Base-by-base conservation (phyloP, 306 rosid genomes). In the Fagus sylvatica region DNA sequence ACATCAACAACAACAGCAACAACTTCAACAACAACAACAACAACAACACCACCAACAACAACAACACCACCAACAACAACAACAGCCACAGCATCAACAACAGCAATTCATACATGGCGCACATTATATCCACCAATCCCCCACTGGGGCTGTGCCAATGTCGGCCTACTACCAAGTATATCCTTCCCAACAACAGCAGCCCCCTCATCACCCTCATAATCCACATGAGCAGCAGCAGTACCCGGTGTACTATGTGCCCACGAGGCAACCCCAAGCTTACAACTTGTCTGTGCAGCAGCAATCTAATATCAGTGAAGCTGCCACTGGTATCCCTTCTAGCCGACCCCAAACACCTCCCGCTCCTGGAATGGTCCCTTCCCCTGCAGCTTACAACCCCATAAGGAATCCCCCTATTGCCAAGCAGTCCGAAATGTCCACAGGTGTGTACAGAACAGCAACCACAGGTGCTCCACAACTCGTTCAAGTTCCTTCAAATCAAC, bases 141-240 rank as follows among this genome's bases (percentile, higher is more conserved):
- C 93, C 57, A 69, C 87, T 37, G 93, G 89, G 41, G 70, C 87
- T 2, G 62, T 85, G 67, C 90, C 82, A 7, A 73, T 92, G 40
- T 79, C 93, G 11, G 83, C 97, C 13, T 95, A 88, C 65, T 95
- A 82, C 84, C 97, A 96, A 72, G 89, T 93, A 65, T 94, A 95
- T 87, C 91, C 93, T 73, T 76, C 98, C 72, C 97, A 91, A 86
- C 98, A 87, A 64, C 95, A 88, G 53, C 82, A 85, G 51, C 11
- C 28, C 53, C 96, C 84, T 16, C 92, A 67, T 2, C 92, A 75
- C 69, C 95, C 85, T 77, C 88, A 79, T 43, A 87, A 79, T 76
- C 96, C 84, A 86, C 78, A 80, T 67, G 92, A 91, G 75, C 96
- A 90, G 75, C 96, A 90, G 88, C 97, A 87, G 78, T 90, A 90